A percentile compares a stretch with the other conserved stretches of the same genome.
phyloP scores from a whole-genome alignment of 2,329 filamentous ascomycete genomes.

The Calonectria henricotiae region DNA sequence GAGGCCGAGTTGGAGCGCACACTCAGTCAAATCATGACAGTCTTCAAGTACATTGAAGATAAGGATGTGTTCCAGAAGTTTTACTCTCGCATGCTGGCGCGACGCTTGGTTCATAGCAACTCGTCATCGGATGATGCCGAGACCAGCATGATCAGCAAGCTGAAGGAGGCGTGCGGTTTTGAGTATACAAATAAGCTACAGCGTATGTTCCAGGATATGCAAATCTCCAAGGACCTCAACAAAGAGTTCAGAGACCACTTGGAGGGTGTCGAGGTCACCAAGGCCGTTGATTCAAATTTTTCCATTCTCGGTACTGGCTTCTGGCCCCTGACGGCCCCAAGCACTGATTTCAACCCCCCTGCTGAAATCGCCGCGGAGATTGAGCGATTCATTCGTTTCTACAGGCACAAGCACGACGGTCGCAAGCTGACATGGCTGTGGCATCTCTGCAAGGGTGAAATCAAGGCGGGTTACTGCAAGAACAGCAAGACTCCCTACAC shows the following conservation, averaged over 20 bases:
- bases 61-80: conserved; percentile 99
- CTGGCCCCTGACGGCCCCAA: conserved; percentile 92
- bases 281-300: conserved; percentile 87
- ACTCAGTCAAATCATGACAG: conserved; percentile 95
- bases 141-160: conserved; percentile 99
- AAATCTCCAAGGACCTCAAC: conserved; percentile 98
- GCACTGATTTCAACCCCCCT: conserved; percentile 90
- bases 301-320: conserved; percentile 96
- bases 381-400: conserved; percentile 91
- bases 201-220: conserved; percentile 99
- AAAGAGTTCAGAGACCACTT: conserved; percentile 86
- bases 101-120: conserved; percentile 93
- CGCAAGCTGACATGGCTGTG: conserved; percentile 98
- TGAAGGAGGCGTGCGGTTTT: conserved; percentile 98
- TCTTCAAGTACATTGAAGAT: conserved; percentile 99
- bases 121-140: conserved; percentile 98
- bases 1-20: conserved; percentile 94
- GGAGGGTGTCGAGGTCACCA: conserved; percentile 71
- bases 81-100: conserved; percentile 96
- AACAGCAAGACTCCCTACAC: conserved; percentile 92
- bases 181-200: conserved; percentile 99
- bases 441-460: conserved; percentile 98
- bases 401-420: conserved; percentile 96
- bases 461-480: conserved; percentile 95
- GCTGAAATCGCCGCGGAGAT: conserved; percentile 88